Evolutionary conservation across 1,139 yeast genomes (phyloP), one percentile per base, ranked within the genome.

Genomic region (Lodderomyces theae): DNA sequence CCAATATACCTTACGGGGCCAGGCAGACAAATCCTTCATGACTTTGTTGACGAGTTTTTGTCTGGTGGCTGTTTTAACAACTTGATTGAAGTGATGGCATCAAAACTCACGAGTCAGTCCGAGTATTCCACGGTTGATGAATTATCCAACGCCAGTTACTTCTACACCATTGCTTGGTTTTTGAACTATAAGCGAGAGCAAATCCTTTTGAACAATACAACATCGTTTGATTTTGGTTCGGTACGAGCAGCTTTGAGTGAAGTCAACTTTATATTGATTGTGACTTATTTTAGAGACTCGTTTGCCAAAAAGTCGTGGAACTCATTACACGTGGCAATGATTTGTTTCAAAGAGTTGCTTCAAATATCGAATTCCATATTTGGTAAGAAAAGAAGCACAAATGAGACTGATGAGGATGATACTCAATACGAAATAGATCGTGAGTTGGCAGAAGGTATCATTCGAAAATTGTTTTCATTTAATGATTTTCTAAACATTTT

Each of bases 51-150:
- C 21, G 64, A 59, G 41, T 61, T 71, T 42, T 83, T 90, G 50
- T 63, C 79, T 4, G 89, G 87, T 39, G 85, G 89, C 12, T 80
- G 90, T 18, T 88, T 86, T 63, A 86, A 87, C 53, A 80, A 79
- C 23, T 60, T 89, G 30, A 67, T 86, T 34, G 67, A 68, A 29
- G 36, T 39, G 23, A 44, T 49, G 46, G 44, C 42, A 18, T 49
- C 52, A 2, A 45, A 38, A 35, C 34, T 49, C 9, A 42, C 51
- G 21, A 37, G 43, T 17, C 35, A 40, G 12, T 30, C 70, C 56
- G 55, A 86, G 69, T 53, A 66, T 21, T 50, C 54, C 1, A 48
- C 52, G 6, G 50, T 66, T 13, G 72, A 69, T 42, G 63, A 63
- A 17, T 61, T 65, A 37, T 73, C 71, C 39, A 63, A 60, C 34